Conservation (phyloP, 257 asterid species). For the Hygrophila difformis region DNA sequence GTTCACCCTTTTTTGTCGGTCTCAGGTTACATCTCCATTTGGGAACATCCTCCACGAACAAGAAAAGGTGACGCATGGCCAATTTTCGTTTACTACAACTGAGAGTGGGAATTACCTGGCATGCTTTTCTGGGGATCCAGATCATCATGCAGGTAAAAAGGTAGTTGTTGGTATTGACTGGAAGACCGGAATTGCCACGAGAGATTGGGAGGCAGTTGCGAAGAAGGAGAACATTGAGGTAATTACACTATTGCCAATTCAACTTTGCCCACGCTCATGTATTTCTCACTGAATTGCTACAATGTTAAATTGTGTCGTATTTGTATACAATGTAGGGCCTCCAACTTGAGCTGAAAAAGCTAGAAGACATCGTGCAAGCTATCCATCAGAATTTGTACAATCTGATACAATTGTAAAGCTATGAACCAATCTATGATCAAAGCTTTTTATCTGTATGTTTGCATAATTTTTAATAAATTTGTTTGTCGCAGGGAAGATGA, state of each 20-base stretch:
- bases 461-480: not conserved
- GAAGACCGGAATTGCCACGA: slow-evolving; percentile 67
- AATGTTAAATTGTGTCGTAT: not conserved
- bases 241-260: not conserved
- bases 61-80: slow-evolving; percentile 61
- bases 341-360: slow-evolving; percentile 68
- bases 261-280: not conserved
- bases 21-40: slow-evolving; percentile 74
- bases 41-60: slow-evolving; percentile 54
- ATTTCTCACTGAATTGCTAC: not conserved
- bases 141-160: slow-evolving; percentile 26
- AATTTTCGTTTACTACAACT: slow-evolving; percentile 71
- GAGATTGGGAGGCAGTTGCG: slow-evolving; percentile 89
- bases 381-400: slow-evolving; percentile 43
- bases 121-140: slow-evolving; percentile 45
- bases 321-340: slow-evolving; percentile 45
- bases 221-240: slow-evolving; percentile 81
- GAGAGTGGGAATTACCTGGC: slow-evolving; percentile 73
- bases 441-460: not conserved
- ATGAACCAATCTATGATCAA: not conserved
- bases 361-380: slow-evolving; percentile 54
- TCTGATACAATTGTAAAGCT: slow-evolving; percentile 38
- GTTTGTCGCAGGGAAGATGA: slow-evolving; percentile 41
- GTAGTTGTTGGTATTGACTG: slow-evolving; percentile 72
- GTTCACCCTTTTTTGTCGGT: not conserved